Evolutionary conservation across 2,329 filamentous ascomycete species (phyloP), one percentile per base, ranked within the genome.

Genomic region (Diplodia intermedia): DNA sequence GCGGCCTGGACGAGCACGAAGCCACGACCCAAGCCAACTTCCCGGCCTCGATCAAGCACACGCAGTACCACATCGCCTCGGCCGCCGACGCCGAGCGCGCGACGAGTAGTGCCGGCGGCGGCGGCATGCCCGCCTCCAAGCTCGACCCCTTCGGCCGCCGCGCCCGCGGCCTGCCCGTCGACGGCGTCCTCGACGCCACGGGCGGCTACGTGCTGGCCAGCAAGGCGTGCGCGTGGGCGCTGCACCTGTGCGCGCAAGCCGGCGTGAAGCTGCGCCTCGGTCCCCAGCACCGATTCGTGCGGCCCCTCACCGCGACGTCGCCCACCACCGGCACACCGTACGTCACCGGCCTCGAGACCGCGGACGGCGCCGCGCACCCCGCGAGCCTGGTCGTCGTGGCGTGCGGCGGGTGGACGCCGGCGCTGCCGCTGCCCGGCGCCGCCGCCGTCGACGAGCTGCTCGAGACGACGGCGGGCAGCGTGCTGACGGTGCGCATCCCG

Each of bases 381-480:
- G 83, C 84, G 20, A 74, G 81, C 5, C 79, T 77, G 18, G 76
- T 75, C 3, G 75, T 84, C 50, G 70, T 83, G 40, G 81, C 82
- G 0, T 80, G 80, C 60, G 82, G 82, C 1, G 79, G 79, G 1
- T 83, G 81, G 79, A 84, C 82, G 0, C 82, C 82, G 0, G 72
- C 75, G 1, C 70, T 84, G 1, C 61, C 84, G 0, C 81, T 38
- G 36, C 36, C 31, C 31, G 33, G 7, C 33, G 33, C 8, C 33
- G 2, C 82, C 0, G 71, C 78, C 9, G 72, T 83, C 18, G 62
- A 82, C 53, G 74, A 74, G 0, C 72, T 86, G 0, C 78, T 79
- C n/a, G 84, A 86, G 71, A 80, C 83, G 0, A 85, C 84, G 0
- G 82, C 79, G 0, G 83, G 84, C 0, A 81, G 79, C 0, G 81